phyloP scores from a whole-genome alignment of 345 rosid genomes.

The Pistacia integerrima region DNA sequence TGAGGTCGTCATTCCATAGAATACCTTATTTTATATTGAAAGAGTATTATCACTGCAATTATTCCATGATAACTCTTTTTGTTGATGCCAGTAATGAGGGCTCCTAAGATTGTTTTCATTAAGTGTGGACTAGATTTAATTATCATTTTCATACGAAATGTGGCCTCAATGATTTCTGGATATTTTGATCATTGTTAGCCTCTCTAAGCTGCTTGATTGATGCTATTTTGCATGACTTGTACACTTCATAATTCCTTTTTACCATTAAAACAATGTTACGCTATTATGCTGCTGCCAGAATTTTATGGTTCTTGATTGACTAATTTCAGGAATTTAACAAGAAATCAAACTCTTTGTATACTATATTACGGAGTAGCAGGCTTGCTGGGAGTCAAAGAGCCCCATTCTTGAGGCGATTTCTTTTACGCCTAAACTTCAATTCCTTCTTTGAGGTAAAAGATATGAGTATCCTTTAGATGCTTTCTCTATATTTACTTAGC shows the following conservation, averaged over 20 bases:
- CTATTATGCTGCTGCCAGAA: not conserved
- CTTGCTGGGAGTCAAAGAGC: conserved; percentile 97
- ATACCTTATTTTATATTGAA: not conserved
- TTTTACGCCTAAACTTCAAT: conserved; percentile 86
- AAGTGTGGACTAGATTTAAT: not conserved
- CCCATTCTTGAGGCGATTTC: conserved; percentile 91
- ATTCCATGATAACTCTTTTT: not conserved
- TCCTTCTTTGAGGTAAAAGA: conserved; percentile 80
- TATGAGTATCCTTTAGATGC: not conserved
- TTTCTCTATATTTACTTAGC: not conserved
- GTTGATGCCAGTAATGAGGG: not conserved
- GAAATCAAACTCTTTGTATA: conserved; percentile 89
- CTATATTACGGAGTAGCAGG: conserved; percentile 89
- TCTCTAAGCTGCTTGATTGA: not conserved
- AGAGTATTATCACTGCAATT: not conserved
- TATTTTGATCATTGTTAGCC: not conserved
- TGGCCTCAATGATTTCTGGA: not conserved
- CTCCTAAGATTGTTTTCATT: not conserved
- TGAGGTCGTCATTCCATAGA: not conserved
- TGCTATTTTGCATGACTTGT: not conserved
- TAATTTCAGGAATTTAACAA: conserved; percentile 84
- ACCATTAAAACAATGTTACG: not conserved
- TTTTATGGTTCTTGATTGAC: conserved; percentile 12
- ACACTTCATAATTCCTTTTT: not conserved
- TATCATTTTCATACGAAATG: not conserved